Base-by-base conservation (phyloP, 1,284 basidiomycete species). In the Hortiboletus rubellus region DNA sequence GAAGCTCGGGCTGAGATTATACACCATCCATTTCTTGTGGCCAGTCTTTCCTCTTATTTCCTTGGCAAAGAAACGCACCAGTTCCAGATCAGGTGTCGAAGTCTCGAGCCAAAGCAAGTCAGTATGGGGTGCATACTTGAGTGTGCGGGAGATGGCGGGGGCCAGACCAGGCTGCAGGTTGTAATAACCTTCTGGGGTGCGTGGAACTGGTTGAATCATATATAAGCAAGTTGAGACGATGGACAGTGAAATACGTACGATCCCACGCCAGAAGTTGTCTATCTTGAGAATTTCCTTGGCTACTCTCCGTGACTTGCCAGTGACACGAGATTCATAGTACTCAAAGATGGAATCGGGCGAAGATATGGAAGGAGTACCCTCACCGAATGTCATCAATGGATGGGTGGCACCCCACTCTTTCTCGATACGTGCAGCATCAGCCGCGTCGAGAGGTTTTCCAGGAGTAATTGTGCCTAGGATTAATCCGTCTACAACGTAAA, bases 31-130 rank as follows among this genome's bases (percentile, higher is more conserved):
- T 64, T 84, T 86, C 54, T 58, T 69, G 38, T 72, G 64, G 41
- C 69, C 68, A 2, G 67, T 83, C 69, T 81, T 80, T 61, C 83
- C 81, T 58, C 89, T 81, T 64, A 96, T 91, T 68, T 83, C 83
- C 49, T 86, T 79, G 2, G 94, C 88, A 72, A 96, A 94, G 46
- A 80, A 82, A 47, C 84, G 81, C 2, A 94, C 94, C 72, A 94
- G 86, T 61, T 85, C 80, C 24, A 97, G 76, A 70, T 94, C 83
- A 3, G 94, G 94, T 37, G 81, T 82, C 69, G 93, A 94, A 12
- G 94, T 96, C 78, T 96, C 94, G 46, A 96, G 82, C 93, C 92
- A 95, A 49, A 94, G 77, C 65, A 94, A 79, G 72, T 95, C 93
- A 8, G 91, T 85, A 65, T 91, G 89, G 18, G 90, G 89, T 1